A percentile compares a stretch with the other conserved stretches of the same genome.
These are phyloP conservation scores for Cercospora berteroae DNA, from an alignment of 2,329 filamentous ascomycete species.

Conservation along the genomic window DNA sequence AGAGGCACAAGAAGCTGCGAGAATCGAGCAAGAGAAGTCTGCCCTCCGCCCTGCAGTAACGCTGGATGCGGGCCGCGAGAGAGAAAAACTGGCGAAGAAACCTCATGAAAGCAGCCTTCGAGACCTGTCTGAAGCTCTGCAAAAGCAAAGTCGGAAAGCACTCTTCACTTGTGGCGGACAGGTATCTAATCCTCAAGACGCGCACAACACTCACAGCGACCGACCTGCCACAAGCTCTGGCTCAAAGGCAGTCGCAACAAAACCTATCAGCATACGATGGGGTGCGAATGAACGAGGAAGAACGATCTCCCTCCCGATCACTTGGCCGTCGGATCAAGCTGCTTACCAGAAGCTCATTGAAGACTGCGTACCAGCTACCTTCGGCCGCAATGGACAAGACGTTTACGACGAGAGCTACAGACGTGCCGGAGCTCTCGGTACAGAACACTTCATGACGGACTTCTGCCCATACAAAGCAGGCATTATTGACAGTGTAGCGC, in stretches of 20 bases:
- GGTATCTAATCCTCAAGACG: too few species aligned
- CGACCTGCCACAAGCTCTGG: too few species aligned
- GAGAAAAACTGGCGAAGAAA: background rate
- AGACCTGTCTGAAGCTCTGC: background rate
- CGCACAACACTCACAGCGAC: too few species aligned
- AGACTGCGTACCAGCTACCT: background rate
- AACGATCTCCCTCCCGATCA: background rate
- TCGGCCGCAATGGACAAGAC: background rate
- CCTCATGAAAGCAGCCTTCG: background rate
- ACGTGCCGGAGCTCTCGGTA: background rate
- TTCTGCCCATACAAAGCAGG: background rate
- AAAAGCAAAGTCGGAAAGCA: background rate
- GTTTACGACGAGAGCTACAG: background rate
- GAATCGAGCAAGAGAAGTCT: too few species aligned
- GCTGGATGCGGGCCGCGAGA: background rate
- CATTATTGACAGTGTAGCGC: background rate
- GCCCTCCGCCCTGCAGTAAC: too few species aligned
- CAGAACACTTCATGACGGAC: background rate
- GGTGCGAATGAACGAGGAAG: background rate
- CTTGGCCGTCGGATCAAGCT: background rate
- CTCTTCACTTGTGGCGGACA: background rate
- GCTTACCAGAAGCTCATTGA: background rate
- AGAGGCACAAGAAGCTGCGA: too few species aligned
- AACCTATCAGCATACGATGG: background rate
- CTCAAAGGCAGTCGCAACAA: too few species aligned